Base-by-base conservation (phyloP, 306 rosid species). In the Echinosophora koreensis region DNA sequence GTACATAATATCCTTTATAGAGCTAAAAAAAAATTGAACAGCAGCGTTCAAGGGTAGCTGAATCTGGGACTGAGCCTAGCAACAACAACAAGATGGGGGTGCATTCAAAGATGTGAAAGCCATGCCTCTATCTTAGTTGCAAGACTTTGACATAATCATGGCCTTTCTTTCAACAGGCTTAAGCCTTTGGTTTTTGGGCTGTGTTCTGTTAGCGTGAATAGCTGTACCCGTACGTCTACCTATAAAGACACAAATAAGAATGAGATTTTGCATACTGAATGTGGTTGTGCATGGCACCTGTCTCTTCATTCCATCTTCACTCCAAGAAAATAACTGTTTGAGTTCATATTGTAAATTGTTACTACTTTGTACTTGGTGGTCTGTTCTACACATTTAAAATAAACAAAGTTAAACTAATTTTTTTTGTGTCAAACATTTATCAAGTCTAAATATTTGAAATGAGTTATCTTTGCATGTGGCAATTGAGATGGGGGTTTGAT, bases 1-100 rank as follows among this genome's bases (percentile, higher is more conserved):
- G 80, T 85, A 58, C 97, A 92, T 69, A 80, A 83, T 30, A n/a
- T 89, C 72, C 91, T 92, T 38, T 79, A 57, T 76, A 85, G 66
- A 76, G 87, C 78, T 77, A 92, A 90, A 82, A 83, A 49, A 66
- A 92, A 76, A 72, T 77, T 28, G 86, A 84, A 74, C 88, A 75
- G 85, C 88, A 72, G 85, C 83, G 82, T 66, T 77, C 71, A 74
- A 81, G 78, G 78, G 66, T 28, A 63, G 79, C 73, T 81, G 65
- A 77, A 52, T 13, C 63, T 54, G 82, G 60, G 57, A 60, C 77
- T 1, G 59, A 66, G 77, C 60, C 77, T 3, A 76, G 39, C 49
- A 66, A 49, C 77, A 66, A 49, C 77, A 22, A 1, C 1, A 71
- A 64, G 64, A 50, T 49, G 32, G 84, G 56, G n/a, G 77, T 66